Conservation (phyloP, 2,329 filamentous ascomycete genomes). For the Zalaria sp. region DNA sequence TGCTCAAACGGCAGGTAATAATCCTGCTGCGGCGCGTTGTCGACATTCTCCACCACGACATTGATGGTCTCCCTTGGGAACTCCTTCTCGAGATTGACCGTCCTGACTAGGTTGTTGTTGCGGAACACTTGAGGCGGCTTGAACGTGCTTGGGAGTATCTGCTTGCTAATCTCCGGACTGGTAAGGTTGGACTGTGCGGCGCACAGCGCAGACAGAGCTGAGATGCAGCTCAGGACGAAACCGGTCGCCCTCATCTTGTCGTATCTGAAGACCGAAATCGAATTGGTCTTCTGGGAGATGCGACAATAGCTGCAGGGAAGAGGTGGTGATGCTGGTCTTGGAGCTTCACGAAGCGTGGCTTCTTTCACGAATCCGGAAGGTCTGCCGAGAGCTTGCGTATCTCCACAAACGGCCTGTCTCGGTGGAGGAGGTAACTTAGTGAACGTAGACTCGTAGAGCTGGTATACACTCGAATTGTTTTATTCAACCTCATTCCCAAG, state of each 20-base stretch:
- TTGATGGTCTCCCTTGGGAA: constrained; percentile 86
- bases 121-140: constrained; percentile 83
- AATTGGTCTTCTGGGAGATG: background rate
- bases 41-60: constrained; percentile 83
- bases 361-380: background rate
- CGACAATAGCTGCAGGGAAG: background rate
- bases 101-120: constrained; percentile 81
- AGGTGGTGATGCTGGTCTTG: background rate
- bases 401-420: no score
- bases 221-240: constrained; percentile 26
- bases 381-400: background rate
- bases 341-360: background rate
- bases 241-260: constrained; percentile 25
- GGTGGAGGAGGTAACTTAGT: no score
- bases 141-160: constrained; percentile 43
- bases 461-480: no score
- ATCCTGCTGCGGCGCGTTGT: constrained; percentile 63
- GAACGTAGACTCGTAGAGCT: no score
- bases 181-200: constrained; percentile 43
- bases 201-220: constrained; percentile 45
- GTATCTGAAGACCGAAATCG: background rate
- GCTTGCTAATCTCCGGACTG: constrained; percentile 39
- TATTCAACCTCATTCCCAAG: no score
- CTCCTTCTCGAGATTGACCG: constrained; percentile 83
- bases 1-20: constrained; percentile 84